Percentiles rank a stretch among this genome's conserved stretches.
phyloP scores from a whole-genome alignment of 176 grass and related monocot genomes.

The Juncus effusus region DNA sequence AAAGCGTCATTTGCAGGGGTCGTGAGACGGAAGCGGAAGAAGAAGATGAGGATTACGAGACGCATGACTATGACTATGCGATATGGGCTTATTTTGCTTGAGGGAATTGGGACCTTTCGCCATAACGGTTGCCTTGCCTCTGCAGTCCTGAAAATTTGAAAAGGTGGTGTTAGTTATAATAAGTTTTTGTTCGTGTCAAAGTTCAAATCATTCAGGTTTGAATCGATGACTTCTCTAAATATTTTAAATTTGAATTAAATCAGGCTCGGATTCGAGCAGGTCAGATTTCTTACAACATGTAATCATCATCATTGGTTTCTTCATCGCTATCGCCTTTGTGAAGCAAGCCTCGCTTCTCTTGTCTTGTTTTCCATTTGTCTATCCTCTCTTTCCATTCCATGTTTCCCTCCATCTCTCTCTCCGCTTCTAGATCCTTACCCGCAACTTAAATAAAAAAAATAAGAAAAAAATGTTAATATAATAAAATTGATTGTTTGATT shows the following conservation, averaged over 20 bases:
- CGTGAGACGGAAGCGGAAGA: conserved; percentile 82
- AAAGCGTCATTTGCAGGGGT: conserved; percentile 72
- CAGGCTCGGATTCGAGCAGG: background rate
- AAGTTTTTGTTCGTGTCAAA: no score
- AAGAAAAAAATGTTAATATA: background rate
- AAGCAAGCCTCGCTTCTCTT: conserved; percentile 73
- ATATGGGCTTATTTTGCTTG: conserved; percentile 90
- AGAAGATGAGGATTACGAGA: conserved; percentile 79
- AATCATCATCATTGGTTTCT: conserved; percentile 64
- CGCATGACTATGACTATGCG: conserved; percentile 93
- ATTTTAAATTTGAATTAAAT: background rate
- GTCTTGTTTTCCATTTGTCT: conserved; percentile 89
- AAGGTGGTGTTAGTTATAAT: no score
- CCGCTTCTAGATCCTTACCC: conserved; percentile 80
- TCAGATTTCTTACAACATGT: conserved; percentile 52
- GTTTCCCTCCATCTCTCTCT: conserved; percentile 83
- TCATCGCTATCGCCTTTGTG: conserved; percentile 62
- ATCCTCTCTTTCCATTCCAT: conserved; percentile 99
- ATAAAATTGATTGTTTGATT: background rate
- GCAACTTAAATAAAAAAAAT: conserved; percentile 40
- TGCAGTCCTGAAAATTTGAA: conserved; percentile 38
- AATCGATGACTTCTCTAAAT: background rate
- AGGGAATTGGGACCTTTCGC: conserved; percentile 88
- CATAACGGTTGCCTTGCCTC: conserved; percentile 90
- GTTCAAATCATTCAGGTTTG: no score